A percentile compares a stretch with the other conserved stretches of the same genome.
Conservation (phyloP, 1,284 basidiomycete genomes). For the Rhodotorula sp. region DNA sequence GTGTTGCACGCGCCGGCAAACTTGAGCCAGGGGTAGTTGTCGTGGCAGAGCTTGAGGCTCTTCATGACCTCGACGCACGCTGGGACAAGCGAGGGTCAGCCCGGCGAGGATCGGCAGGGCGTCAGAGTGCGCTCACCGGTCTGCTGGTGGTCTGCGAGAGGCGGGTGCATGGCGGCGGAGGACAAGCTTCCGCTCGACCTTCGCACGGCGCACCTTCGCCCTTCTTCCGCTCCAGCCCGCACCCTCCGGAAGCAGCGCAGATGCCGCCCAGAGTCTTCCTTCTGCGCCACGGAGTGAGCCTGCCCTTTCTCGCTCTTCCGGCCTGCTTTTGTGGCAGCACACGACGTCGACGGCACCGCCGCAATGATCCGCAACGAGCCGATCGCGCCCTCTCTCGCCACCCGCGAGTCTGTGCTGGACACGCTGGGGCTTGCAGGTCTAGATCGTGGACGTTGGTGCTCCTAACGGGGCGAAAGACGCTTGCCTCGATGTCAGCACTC, state of each 20-base stretch:
- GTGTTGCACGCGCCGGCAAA: slow-evolving; percentile 38
- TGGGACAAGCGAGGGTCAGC: not conserved
- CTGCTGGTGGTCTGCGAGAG: slow-evolving; percentile 38
- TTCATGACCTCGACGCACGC: slow-evolving; percentile 36
- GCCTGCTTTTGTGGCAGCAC: too few relatives aligned
- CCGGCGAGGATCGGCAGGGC: not conserved
- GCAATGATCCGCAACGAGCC: not conserved
- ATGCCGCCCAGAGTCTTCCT: slow-evolving; percentile 34
- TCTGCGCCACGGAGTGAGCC: slow-evolving; percentile 27
- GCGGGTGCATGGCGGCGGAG: slow-evolving; percentile 29
- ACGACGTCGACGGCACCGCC: not conserved
- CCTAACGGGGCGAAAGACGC: not conserved
- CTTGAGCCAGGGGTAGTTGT: slow-evolving; percentile 32
- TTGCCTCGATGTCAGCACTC: not conserved
- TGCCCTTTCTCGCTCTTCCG: not conserved
- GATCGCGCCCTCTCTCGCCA: not conserved
- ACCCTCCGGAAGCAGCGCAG: too few relatives aligned
- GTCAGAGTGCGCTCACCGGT: slow-evolving; percentile 4
- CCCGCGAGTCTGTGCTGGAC: too few relatives aligned
- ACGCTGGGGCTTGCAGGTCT: too few relatives aligned
- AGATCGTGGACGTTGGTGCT: too few relatives aligned
- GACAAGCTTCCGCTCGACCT: not conserved
- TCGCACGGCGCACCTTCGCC: too few relatives aligned
- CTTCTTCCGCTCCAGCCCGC: not conserved
- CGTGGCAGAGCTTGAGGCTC: slow-evolving; percentile 37